Evolutionary conservation across 2,329 filamentous ascomycete species (phyloP).

Genomic region (Amylocarpus encephaloides): DNA sequence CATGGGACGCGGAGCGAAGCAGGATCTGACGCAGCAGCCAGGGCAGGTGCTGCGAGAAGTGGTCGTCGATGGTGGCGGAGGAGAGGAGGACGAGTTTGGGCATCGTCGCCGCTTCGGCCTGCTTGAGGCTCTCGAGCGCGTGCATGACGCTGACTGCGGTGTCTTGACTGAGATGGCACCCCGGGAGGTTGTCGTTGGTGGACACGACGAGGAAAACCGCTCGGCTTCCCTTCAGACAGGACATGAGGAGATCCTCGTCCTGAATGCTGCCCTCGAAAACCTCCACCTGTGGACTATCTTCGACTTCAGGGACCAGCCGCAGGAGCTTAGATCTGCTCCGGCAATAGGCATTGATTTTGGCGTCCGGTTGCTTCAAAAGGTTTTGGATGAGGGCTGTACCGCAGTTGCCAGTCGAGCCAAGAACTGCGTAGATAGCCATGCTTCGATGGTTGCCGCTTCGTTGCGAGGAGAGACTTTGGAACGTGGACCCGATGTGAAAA

Average conservation of each 20-base stretch:
- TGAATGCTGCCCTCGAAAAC: constrained; percentile 39
- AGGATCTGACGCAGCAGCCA: constrained; percentile 28
- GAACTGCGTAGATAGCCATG: constrained; percentile 39
- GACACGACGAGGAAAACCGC: constrained; percentile 38
- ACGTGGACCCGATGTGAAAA: too few relatives aligned
- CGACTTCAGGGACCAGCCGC: constrained; percentile 30
- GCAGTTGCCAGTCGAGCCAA: constrained; percentile 40
- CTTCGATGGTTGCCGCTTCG: too few relatives aligned
- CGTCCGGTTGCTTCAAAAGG: constrained; percentile 32
- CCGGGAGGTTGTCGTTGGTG: constrained; percentile 40
- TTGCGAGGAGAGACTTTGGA: too few relatives aligned
- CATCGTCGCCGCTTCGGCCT: constrained; percentile 4
- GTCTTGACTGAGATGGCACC: constrained; percentile 35
- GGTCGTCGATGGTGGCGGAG: constrained; percentile 37
- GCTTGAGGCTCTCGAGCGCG: constrained; percentile 31
- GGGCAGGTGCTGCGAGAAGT: constrained; percentile 32
- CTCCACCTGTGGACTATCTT: constrained; percentile 30
- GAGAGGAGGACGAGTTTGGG: constrained; percentile 40
- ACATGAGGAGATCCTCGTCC: constrained; percentile 34
- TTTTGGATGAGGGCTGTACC: constrained; percentile 37
- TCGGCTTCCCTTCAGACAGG: constrained; percentile 32
- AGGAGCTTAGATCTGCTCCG: constrained; percentile 38
- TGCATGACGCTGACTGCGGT: constrained; percentile 32
- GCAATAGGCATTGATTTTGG: constrained; percentile 38
- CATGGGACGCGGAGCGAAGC: constrained; percentile 29